A percentile compares a stretch with the other conserved stretches of the same genome.
phyloP scores from a whole-genome alignment of 352 stramenopile species.

The Thraustochytrium sp. region DNA sequence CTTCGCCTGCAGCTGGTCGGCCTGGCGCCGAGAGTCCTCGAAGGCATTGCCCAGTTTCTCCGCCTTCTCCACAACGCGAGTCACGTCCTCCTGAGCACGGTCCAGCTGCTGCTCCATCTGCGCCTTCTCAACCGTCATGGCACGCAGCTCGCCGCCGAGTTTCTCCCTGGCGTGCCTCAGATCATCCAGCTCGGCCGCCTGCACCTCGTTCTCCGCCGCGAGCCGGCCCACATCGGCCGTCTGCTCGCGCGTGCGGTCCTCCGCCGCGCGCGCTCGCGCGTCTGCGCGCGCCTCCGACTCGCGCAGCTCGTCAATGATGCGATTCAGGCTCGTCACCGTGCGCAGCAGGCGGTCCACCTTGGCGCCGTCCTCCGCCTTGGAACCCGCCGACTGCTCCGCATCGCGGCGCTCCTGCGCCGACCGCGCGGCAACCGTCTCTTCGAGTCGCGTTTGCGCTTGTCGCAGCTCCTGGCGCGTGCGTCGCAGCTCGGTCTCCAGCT shows the following conservation, averaged over 20 bases:
- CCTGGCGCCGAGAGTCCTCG: background rate
- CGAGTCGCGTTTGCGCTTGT: too few relatives aligned
- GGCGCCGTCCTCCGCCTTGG: too few relatives aligned
- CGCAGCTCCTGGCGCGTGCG: background rate
- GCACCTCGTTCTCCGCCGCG: constrained; percentile 1
- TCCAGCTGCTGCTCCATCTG: too few relatives aligned
- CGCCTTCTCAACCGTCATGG: too few relatives aligned
- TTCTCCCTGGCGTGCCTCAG: background rate
- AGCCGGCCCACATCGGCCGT: background rate
- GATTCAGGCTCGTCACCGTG: constrained; percentile 7
- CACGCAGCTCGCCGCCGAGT: background rate
- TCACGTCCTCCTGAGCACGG: too few relatives aligned
- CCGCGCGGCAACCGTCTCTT: too few relatives aligned
- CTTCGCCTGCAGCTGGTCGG: background rate
- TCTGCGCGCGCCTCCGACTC: background rate
- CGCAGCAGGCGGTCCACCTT: background rate
- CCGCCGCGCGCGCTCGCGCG: background rate
- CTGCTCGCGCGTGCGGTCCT: background rate
- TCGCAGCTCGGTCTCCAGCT: background rate
- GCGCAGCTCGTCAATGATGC: constrained; percentile 10
- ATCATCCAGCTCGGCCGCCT: background rate
- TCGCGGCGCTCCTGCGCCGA: too few relatives aligned
- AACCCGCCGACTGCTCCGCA: too few relatives aligned
- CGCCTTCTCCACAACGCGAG: too few relatives aligned
- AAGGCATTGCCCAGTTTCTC: too few relatives aligned